Conservation (phyloP, 2,329 filamentous ascomycete genomes). For the Grosmannia clavigera region DNA sequence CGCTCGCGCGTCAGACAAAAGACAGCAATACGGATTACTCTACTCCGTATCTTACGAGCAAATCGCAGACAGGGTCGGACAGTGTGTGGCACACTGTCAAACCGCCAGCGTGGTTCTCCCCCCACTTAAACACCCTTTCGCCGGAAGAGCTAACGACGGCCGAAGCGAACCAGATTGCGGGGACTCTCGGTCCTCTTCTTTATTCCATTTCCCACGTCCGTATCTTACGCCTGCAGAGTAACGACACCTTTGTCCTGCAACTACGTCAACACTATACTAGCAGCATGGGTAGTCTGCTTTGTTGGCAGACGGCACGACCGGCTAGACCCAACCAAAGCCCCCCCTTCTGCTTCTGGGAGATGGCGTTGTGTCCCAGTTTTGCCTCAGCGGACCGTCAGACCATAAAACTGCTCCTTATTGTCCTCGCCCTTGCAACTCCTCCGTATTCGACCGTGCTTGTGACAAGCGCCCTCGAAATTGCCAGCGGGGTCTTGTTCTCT, state of each 20-base stretch:
- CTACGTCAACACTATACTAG: too few relatives aligned
- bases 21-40: too few relatives aligned
- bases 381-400: too few relatives aligned
- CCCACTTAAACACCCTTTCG: not conserved
- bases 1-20: too few relatives aligned
- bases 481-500: not conserved
- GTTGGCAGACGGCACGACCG: not conserved
- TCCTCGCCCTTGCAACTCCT: too few relatives aligned
- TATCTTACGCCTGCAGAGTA: too few relatives aligned
- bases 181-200: not conserved
- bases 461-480: not conserved
- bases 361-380: not conserved
- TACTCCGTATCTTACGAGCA: too few relatives aligned
- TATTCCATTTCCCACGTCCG: too few relatives aligned
- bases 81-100: not conserved
- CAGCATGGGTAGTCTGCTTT: not conserved
- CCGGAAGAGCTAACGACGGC: not conserved
- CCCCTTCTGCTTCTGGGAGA: not conserved
- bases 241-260: too few relatives aligned
- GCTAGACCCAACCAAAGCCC: not conserved
- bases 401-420: too few relatives aligned
- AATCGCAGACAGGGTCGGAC: not conserved
- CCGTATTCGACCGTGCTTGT: too few relatives aligned
- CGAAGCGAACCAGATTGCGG: not conserved
- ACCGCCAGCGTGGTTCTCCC: not conserved